Evolutionary conservation across 164 flowering plant genomes (phyloP), one percentile per base, ranked within the genome.

Genomic region (Chimonanthus praecox): DNA sequence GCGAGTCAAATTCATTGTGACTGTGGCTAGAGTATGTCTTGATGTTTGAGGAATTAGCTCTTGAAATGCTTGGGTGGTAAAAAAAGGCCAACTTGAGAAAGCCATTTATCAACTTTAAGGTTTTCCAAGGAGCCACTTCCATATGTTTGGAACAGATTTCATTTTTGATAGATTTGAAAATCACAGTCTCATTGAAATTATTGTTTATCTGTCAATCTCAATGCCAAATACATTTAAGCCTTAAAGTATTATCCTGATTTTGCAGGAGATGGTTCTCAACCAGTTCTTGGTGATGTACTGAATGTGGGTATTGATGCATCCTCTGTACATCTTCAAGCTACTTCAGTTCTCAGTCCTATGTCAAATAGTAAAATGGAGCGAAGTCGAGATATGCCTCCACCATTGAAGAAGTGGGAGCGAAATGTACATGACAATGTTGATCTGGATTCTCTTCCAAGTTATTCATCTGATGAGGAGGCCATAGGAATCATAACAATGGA

Each of bases 401-500:
- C 63, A 45, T 18, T 68, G 21, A 80, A 66, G 76, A 68, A 72
- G 70, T 7, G 73, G 74, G 81, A 74, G 18, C 20, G 68, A 47
- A 71, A 68, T 54, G 70, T 20, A 4, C 58, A 63, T 20, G 60
- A 61, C 64, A 63, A 68, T 18, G 76, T 64, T 76, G 78, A 76
- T 73, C 58, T 63, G 33, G 82, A 82, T 11, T 64, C 75, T 46
- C 74, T 75, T 64, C 43, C 80, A 18, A 71, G 46, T 64, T 44
- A 72, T 48, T 47, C 70, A 44, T 44, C n/a, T 60, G 81, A 75
- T 73, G 90, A 84, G 73, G 88, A 87, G 73, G 88, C 82, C 64
- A 73, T 88, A 69, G 97, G 97, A 16, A 86, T 89, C 74, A 88
- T 91, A 51, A 91, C 97, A 20, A 80, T 91, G 84, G 97, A 88